Percentiles rank a stretch among this genome's conserved stretches.
Conservation (phyloP, 768 basidiomycete genomes). For the Tulasnella sp. region DNA sequence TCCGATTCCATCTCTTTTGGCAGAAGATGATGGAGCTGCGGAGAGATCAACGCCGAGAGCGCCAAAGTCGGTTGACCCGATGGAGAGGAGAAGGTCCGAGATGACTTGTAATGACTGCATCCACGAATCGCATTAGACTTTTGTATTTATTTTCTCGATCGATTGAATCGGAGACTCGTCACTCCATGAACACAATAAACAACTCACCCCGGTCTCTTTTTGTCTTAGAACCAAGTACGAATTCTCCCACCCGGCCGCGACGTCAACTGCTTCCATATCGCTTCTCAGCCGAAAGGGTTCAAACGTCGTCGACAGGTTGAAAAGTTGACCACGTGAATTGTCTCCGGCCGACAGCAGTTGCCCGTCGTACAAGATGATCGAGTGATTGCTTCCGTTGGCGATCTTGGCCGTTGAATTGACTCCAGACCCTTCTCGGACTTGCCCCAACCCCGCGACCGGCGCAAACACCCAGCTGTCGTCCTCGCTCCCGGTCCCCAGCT, state of each 20-base stretch:
- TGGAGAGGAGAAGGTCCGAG: conserved; percentile 42
- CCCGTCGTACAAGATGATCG: conserved; percentile 44
- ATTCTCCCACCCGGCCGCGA: conserved; percentile 77
- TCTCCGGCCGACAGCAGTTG: conserved; percentile 63
- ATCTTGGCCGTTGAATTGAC: conserved; percentile 34
- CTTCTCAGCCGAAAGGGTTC: conserved; percentile 20
- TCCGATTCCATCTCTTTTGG: conserved; percentile 13
- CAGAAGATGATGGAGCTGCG: conserved; percentile 21
- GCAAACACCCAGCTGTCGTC: conserved; percentile 39
- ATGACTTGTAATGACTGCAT: too few relatives aligned
- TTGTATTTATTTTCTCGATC: neutral
- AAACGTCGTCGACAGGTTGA: conserved; percentile 21
- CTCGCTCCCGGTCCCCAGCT: conserved; percentile 35
- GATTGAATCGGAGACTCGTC: neutral
- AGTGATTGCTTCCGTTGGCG: conserved; percentile 69
- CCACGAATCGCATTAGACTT: conserved; percentile 31
- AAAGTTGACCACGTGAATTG: conserved; percentile 56
- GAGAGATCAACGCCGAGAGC: conserved; percentile 52
- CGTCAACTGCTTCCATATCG: conserved; percentile 26
- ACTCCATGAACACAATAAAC: neutral
- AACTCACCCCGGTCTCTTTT: conserved; percentile 21
- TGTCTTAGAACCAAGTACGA: conserved; percentile 54
- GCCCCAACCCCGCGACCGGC: conserved; percentile 12
- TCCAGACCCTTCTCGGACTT: too few relatives aligned
- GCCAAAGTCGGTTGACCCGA: conserved; percentile 80